Evolutionary conservation across 2,329 filamentous ascomycete genomes (phyloP).

Genomic region (Arthroderma uncinatum): DNA sequence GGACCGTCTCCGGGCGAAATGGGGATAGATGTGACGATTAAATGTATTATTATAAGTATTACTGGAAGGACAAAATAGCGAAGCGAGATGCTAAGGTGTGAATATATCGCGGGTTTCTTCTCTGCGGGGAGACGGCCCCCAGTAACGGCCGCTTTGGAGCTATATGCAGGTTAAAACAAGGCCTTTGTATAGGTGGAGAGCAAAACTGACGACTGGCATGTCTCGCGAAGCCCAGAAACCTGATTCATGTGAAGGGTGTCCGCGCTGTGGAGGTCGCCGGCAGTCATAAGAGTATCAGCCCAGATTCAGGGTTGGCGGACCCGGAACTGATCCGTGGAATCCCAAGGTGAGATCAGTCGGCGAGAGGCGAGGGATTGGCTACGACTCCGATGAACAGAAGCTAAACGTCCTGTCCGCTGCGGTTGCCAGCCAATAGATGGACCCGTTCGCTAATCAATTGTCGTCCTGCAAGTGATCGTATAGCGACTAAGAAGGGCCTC

Average conservation of each 20-base stretch:
- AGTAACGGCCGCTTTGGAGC: neutral
- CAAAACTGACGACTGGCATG: neutral
- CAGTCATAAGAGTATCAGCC: neutral
- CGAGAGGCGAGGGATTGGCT: neutral
- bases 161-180: neutral
- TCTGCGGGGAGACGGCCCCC: neutral
- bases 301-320: neutral
- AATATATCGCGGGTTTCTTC: neutral
- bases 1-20: neutral
- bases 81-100: neutral
- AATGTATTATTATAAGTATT: neutral
- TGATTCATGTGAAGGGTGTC: conserved; percentile 1
- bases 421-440: neutral
- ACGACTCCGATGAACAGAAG: too few species aligned
- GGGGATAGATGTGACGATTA: neutral
- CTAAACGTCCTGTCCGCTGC: neutral
- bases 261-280: neutral
- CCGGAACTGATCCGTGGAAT: neutral
- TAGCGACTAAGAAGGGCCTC: neutral
- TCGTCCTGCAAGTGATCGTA: neutral
- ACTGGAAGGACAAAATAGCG: neutral
- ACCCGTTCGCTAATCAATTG: neutral
- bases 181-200: neutral
- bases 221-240: neutral
- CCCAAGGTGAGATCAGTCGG: neutral